Base-by-base conservation (phyloP, 2,329 filamentous ascomycete species). In the Ophioceras dolichostomum region DNA sequence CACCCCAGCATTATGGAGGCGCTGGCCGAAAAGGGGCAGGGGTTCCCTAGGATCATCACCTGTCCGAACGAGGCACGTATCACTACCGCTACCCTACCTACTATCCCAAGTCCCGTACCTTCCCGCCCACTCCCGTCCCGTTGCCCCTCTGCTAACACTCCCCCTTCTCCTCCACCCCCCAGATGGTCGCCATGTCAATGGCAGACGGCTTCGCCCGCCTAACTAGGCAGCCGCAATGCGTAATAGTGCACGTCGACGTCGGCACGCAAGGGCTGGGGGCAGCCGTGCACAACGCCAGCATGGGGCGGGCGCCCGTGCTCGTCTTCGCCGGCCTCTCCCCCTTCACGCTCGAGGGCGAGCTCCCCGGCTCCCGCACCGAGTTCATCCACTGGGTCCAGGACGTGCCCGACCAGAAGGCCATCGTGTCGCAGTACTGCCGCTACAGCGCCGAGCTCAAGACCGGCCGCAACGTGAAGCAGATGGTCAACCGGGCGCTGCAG, bases 391-490 rank as follows among this genome's bases (percentile, higher is more conserved):
- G 56, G 55, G 53, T 60, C 37, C 59, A 63, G 44, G 58, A 63
- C 36, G 57, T 58, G 12, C 59, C 57, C 5, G 58, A 63, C 43
- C 60, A 62, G 42, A 56, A 58, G 41, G 52, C 55, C 28, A 63
- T 94, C 41, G 64, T 94, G 4, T 65, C 73, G 0, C 86, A 94
- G 60, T 94, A 94, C 57, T 94, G 87, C 54, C 73, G 86, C 9
- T 94, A 91, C 51, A 63, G 79, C 0, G 84, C 70, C 4, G 87
- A 94, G 61, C 78, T 94, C 56, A 88, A 87, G 61, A 80, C 81
- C 3, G 85, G 84, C 13, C 73, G 73, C 51, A 94, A 93, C 50
- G 75, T 93, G 42, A 93, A 93, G 65, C 85, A 94, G 61, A 79
- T 93, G 60, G 83, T 94, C 42, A 86, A 86, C 52, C 78, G 86